Evolutionary conservation across 2,329 filamentous ascomycete species (phyloP).

Genomic region (Chaetomium globosum): DNA sequence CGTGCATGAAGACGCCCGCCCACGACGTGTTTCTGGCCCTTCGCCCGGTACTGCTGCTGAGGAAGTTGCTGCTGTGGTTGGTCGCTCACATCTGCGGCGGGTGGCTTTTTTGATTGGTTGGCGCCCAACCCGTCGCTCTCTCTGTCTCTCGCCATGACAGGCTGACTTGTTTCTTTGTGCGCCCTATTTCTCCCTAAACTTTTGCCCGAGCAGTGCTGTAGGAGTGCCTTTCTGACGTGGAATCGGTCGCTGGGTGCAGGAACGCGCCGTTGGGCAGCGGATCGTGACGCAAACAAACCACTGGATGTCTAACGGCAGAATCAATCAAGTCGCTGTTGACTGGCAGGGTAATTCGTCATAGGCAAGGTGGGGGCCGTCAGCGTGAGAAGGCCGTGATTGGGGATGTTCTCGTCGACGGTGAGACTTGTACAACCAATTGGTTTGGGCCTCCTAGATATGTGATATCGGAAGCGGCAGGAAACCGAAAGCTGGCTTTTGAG

Average conservation of each 20-base stretch:
- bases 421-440: slow-evolving; percentile 12
- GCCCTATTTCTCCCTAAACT: slow-evolving; percentile 29
- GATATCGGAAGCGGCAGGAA: not conserved
- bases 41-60: slow-evolving; percentile 42
- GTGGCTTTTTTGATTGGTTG: slow-evolving; percentile 60
- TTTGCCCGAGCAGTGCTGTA: not conserved
- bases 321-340: not conserved
- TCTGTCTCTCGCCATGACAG: slow-evolving; percentile 34
- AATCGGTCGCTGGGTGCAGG: not conserved
- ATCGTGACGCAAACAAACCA: not conserved
- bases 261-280: not conserved
- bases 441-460: not conserved
- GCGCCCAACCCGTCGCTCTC: slow-evolving; percentile 52
- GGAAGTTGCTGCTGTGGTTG: slow-evolving; percentile 41
- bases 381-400: not conserved
- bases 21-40: slow-evolving; percentile 50
- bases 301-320: slow-evolving; percentile 3
- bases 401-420: not conserved
- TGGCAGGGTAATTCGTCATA: slow-evolving; percentile 11
- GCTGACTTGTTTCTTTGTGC: slow-evolving; percentile 20
- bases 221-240: not conserved
- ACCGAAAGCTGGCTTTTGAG: not conserved
- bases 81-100: slow-evolving; percentile 32
- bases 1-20: slow-evolving; percentile 52
- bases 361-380: slow-evolving; percentile 1